Base-by-base conservation (phyloP, 2,329 filamentous ascomycete species). In the Talaromyces sp. region DNA sequence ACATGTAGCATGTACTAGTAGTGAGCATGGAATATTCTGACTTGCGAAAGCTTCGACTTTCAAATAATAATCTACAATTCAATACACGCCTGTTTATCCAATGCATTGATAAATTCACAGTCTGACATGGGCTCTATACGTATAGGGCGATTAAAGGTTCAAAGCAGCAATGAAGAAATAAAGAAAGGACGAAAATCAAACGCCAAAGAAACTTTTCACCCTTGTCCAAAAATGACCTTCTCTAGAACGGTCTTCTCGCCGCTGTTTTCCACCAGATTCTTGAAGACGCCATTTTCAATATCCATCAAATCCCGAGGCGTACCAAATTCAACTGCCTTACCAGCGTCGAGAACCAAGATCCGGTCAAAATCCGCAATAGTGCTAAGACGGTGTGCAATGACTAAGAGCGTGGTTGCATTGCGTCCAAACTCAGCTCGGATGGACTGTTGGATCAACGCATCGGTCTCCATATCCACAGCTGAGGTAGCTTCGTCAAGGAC, bases 401-500 rank as follows among this genome's bases (percentile, higher is more conserved):
- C 88, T 13, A 91, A 72, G 24, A 91, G 74, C 0, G 88, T 91
- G 33, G 82, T 83, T 56, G 84, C 83, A 50, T 68, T 68, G 13
- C 62, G 62, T 0, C 79, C 83, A 58, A 91, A 90, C 67, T 90
- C 86, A 64, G 88, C 85, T 14, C 88, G 80, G 63, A 92, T 91
- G 46, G 81, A 86, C 10, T 85, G 81, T 74, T 91, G 89, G 64
- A 91, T 91, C 22, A 90, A 79, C 1, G 81, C 77, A 67, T 92
- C 89, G 0, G 89, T 91, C 36, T 80, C 78, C 86, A 90, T 90
- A 69, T 92, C 89, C 3, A 92, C 88, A 0, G 89, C 87, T 3
- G 84, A 87, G 0, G 89, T 93, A 1, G 89, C 89, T 74, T 93
- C 89, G 66, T 93, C 89, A 1, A 92, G 80, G 1, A 92, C 85